Evolutionary conservation across 257 asterid species (phyloP), one percentile per base, ranked within the genome.

Genomic region (Solanum megistacrolobum): DNA sequence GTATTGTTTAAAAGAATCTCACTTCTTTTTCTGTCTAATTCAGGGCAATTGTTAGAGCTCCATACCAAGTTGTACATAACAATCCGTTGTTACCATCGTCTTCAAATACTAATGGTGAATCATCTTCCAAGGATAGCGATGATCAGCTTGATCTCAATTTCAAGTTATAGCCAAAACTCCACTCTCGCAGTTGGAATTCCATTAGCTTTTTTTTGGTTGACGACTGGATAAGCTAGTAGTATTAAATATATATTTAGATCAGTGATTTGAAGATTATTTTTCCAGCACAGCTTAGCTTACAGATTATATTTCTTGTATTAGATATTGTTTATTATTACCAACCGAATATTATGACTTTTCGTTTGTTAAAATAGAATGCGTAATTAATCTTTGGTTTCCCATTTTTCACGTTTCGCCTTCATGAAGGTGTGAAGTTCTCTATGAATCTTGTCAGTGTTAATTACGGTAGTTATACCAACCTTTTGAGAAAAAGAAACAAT

Each of bases 141-240:
- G 93, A 92, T 89, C 92, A 88, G 23, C 94, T 95, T 43, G 95
- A 94, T 83, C 96, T 95, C 87, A 94, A 89, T 79, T 94, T 95
- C 87, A 94, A 89, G 87, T 88, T 95, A 85, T 95, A 93, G 88
- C 65, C 31, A 21, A 12, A 20, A 39, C 25, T 84, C 5, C 39
- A 84, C 25, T 84, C 6, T 12, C 79, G 11, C 21, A 25, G 60
- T 60, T 66, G 79, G 27, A 62, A 29, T 39, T 29, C 55, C 21
- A 41, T 43, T 6, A 68, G 41, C 20, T 6, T 18, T 16, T 32
- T 35, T 29, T 68, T 68, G 66, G 41, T 71, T 85, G 79, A 38
- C 31, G 7, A 84, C 18, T 66, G 52, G n/a, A 25, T 85, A 25
- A 27, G 76, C 39, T 84, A 65, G 87, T 48, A 48, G 81, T 46